Base-by-base conservation (phyloP, 352 stramenopile species). In the Elongisporangium anandrum region DNA sequence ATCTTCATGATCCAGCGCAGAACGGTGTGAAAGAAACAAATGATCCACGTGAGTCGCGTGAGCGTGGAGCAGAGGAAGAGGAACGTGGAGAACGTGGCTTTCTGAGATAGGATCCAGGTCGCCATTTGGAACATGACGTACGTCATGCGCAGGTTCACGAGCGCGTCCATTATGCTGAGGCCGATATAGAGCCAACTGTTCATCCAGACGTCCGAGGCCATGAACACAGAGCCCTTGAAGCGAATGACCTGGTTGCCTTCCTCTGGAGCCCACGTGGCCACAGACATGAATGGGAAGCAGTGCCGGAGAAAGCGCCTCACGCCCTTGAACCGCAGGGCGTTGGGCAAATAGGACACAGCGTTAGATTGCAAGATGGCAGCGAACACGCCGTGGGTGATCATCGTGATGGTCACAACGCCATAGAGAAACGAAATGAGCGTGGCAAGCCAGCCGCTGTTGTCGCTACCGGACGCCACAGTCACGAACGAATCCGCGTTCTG, bases 161-260 rank as follows among this genome's bases (percentile, higher is more conserved):
- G 56, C 5, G 75, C 60, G 10, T 89, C 77, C 48, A 86, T 47
- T 17, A 87, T 79, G 54, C 79, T 89, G 0, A 87, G 49, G 3
- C 65, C 39, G 7, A 89, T 87, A 61, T 87, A 89, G 1, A 87
- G 64, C 79, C 79, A 89, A 54, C 87, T 74, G 57, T 87, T 88
- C 56, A 87, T 82, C 79, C 79, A 87, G 2, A 85, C 59, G 22
- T 87, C 75, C 1, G 79, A 87, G 0, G 72, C 79, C 63, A 85
- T 78, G 21, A 88, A 59, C 13, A 77, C 23, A 47, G 63, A 69
- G 23, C 74, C 79, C 23, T 84, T 82, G 64, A 87, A 86, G 1
- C 64, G 66, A 29, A 88, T 78, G 10, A 85, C 69, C 0, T 60
- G 19, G 8, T 64, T 73, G 15, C 70, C 66, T 21, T 84, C 60